Evolutionary conservation across 129 eudicot species (phyloP).

Genomic region (Solidago caesia): DNA sequence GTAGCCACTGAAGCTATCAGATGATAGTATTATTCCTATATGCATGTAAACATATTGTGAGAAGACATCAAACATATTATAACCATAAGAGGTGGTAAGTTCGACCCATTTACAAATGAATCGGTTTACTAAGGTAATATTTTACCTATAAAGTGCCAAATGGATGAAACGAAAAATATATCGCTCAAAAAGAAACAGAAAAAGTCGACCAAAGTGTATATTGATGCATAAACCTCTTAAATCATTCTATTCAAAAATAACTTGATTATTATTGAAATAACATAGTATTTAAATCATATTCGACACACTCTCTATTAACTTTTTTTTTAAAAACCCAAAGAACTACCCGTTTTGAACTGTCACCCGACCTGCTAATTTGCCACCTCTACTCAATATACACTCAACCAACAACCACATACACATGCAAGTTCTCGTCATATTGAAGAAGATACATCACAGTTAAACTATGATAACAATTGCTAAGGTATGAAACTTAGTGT

Average conservation of each 20-base stretch:
- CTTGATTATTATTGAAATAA: not conserved
- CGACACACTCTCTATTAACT: not conserved
- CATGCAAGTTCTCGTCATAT: constrained; percentile 22
- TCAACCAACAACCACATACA: constrained; percentile 6
- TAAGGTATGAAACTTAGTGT: constrained; percentile 11
- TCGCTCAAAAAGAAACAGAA: not conserved
- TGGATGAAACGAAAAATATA: not conserved
- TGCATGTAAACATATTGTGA: not conserved
- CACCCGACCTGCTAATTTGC: not conserved
- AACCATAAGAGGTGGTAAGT: not conserved
- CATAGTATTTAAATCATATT: not conserved
- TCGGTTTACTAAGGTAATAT: not conserved
- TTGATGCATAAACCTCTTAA: not conserved
- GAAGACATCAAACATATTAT: not conserved
- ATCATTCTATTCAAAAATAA: not conserved
- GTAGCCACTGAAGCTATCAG: not conserved
- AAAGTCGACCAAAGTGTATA: not conserved
- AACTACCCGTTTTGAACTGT: not conserved
- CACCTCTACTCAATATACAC: constrained; percentile 13
- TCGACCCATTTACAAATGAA: not conserved
- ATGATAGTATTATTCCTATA: not conserved
- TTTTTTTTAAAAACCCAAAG: not conserved
- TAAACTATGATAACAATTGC: not conserved
- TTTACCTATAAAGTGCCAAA: not conserved
- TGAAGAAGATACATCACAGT: constrained; percentile 5